Percentiles rank a stretch among this genome's conserved stretches.
These are phyloP conservation scores for Malbranchea cinnamomea DNA, from an alignment of 2,329 filamentous ascomycete species.

Conservation along the genomic window DNA sequence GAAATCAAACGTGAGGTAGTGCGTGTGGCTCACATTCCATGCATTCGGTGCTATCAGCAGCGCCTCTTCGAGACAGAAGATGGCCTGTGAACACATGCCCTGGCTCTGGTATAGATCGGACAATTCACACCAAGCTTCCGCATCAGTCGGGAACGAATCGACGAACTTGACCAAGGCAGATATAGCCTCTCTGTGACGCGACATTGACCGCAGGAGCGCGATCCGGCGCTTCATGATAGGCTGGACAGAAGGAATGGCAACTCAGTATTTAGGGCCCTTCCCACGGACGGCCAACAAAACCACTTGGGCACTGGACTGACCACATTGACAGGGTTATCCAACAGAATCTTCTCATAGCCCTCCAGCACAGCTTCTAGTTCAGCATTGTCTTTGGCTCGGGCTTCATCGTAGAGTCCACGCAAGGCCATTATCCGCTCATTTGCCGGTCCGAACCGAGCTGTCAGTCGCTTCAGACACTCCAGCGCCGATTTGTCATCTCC, in stretches of 20 bases:
- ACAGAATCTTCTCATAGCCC: conserved; percentile 63
- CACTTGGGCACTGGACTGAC: conserved; percentile 34
- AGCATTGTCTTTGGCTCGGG: conserved; percentile 50
- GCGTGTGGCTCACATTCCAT: conserved; percentile 60
- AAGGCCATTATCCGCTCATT: conserved; percentile 83
- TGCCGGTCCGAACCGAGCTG: conserved; percentile 61
- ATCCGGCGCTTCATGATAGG: conserved; percentile 74
- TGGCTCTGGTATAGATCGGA: conserved; percentile 72
- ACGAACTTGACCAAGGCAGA: conserved; percentile 58
- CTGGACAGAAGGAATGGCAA: conserved; percentile 27
- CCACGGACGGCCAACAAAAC: not conserved
- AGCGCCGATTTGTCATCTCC: conserved; percentile 68
- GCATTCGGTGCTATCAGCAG: conserved; percentile 75
- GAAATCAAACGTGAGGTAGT: not conserved
- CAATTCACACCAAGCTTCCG: conserved; percentile 85
- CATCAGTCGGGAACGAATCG: conserved; percentile 74
- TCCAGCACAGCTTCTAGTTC: conserved; percentile 56
- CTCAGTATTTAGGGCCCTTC: not conserved
- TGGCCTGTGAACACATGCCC: conserved; percentile 65
- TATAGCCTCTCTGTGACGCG: conserved; percentile 56
- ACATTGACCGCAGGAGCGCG: conserved; percentile 62
- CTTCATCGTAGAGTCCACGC: conserved; percentile 70
- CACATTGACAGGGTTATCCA: conserved; percentile 63
- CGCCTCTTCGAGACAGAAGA: conserved; percentile 83
- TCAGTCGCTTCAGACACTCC: conserved; percentile 59